phyloP scores from a whole-genome alignment of 1,284 basidiomycete genomes.

The Ustilago vetiveriae region DNA sequence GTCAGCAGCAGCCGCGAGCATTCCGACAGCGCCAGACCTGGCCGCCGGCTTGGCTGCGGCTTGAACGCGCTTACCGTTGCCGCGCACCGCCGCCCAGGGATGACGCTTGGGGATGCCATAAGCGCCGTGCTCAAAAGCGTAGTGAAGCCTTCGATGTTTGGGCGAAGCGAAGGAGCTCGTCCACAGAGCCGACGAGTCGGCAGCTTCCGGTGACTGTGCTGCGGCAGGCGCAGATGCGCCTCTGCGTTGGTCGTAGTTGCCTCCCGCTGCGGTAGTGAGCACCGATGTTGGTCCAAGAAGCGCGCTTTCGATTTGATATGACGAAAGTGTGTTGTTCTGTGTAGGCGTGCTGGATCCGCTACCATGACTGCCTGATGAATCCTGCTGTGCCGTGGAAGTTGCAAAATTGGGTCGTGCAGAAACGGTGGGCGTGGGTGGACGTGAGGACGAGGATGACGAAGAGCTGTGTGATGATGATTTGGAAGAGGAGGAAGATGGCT shows the following conservation, averaged over 20 bases:
- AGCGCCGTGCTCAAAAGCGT: slow-evolving; percentile 66
- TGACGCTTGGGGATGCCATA: slow-evolving; percentile 69
- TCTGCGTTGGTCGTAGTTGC: slow-evolving; percentile 19
- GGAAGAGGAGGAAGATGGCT: slow-evolving; percentile 22
- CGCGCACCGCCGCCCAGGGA: slow-evolving; percentile 49
- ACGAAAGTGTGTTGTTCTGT: slow-evolving; percentile 21
- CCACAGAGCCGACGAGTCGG: slow-evolving; percentile 31
- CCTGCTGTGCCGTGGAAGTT: slow-evolving; percentile 30
- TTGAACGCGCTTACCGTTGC: slow-evolving; percentile 56
- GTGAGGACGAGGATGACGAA: slow-evolving; percentile 30
- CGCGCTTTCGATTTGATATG: slow-evolving; percentile 24
- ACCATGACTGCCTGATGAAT: slow-evolving; percentile 24
- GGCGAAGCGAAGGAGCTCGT: slow-evolving; percentile 30
- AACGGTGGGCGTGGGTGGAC: slow-evolving; percentile 22
- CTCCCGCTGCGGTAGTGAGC: slow-evolving; percentile 20
- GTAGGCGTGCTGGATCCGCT: slow-evolving; percentile 43
- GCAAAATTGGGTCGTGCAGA: slow-evolving; percentile 27
- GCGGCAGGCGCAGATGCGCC: slow-evolving; percentile 12
- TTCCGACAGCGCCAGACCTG: slow-evolving; percentile 50
- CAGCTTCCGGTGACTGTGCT: slow-evolving; percentile 10
- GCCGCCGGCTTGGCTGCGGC: slow-evolving; percentile 21
- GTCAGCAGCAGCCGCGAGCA: slow-evolving; percentile 61
- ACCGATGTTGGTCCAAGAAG: slow-evolving; percentile 22
- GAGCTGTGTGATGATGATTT: slow-evolving; percentile 29
- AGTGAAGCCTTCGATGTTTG: slow-evolving; percentile 34